These are phyloP conservation scores for Macrolepiota fuliginosa DNA, from an alignment of 768 basidiomycete species.

Conservation along the genomic window DNA sequence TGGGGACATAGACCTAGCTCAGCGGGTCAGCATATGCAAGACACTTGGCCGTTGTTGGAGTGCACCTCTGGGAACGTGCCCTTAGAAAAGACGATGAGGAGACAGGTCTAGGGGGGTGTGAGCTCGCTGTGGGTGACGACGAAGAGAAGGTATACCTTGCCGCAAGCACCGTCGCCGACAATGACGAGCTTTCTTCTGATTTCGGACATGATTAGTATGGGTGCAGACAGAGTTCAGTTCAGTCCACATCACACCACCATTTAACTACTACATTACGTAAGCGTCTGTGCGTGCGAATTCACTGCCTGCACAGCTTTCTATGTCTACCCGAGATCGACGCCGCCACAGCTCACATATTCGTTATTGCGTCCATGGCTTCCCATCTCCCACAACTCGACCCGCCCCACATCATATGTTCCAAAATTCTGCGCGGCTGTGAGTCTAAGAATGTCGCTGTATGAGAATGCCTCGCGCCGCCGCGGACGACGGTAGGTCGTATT, in stretches of 20 bases:
- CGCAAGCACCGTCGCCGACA: constrained; percentile 97
- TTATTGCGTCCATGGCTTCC: constrained; percentile 62
- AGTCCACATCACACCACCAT: constrained; percentile 14
- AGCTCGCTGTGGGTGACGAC: background rate
- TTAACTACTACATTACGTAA: constrained; percentile 12
- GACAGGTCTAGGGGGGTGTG: constrained; percentile 62
- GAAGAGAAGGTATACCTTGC: constrained; percentile 57
- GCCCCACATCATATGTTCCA: constrained; percentile 51
- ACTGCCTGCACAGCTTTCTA: background rate
- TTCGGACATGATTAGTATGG: constrained; percentile 72
- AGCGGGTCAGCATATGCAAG: background rate
- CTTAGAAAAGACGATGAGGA: constrained; percentile 95
- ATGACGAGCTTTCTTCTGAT: constrained; percentile 99
- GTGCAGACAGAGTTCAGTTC: constrained; percentile 9
- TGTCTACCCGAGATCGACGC: constrained; percentile 23
- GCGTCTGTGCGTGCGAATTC: constrained; percentile 14
- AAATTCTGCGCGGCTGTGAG: constrained; percentile 27
- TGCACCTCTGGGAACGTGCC: constrained; percentile 93
- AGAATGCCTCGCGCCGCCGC: constrained; percentile 31
- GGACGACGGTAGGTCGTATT: constrained; percentile 47
- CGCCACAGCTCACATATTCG: constrained; percentile 55
- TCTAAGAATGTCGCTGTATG: constrained; percentile 31
- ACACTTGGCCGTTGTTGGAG: background rate
- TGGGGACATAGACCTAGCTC: constrained; percentile 93
- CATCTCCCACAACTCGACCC: constrained; percentile 70